Conservation (phyloP, 2,329 filamentous ascomycete species). For the Colletotrichum costaricense region DNA sequence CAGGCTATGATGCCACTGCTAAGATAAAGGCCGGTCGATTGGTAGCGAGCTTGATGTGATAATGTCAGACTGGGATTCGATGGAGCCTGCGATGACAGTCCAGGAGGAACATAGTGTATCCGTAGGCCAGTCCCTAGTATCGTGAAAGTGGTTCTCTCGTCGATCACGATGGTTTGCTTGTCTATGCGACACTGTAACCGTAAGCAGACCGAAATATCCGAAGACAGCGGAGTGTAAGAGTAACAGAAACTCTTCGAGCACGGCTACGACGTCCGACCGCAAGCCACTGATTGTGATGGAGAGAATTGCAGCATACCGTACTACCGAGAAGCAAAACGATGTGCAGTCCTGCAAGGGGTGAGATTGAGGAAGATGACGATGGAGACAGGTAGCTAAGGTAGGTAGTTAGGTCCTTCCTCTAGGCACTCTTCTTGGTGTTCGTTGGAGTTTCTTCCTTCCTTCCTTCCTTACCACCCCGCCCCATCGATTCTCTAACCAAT, state of each 20-base stretch:
- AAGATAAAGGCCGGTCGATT: not conserved
- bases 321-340: not conserved
- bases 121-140: slow-evolving; percentile 15
- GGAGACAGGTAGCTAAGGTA: not conserved
- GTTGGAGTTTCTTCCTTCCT: not conserved
- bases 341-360: not conserved
- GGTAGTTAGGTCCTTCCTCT: not conserved
- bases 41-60: slow-evolving; percentile 2
- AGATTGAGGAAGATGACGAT: not conserved
- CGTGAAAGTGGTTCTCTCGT: not conserved
- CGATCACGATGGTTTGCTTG: not conserved
- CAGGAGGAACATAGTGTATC: not conserved
- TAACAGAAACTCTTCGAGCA: not conserved
- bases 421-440: not conserved
- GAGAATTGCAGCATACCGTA: not conserved
- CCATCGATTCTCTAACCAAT: not conserved
- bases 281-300: not conserved
- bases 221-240: not conserved
- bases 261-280: slow-evolving; percentile 9
- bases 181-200: not conserved
- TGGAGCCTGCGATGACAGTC: not conserved
- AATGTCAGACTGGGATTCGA: slow-evolving; percentile 23
- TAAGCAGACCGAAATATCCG: not conserved
- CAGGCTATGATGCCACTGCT: slow-evolving; percentile 24
- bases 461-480: not conserved